Evolutionary conservation across 2,329 filamentous ascomycete genomes (phyloP), one percentile per base, ranked within the genome.

Genomic region (Botrytis medusae): DNA sequence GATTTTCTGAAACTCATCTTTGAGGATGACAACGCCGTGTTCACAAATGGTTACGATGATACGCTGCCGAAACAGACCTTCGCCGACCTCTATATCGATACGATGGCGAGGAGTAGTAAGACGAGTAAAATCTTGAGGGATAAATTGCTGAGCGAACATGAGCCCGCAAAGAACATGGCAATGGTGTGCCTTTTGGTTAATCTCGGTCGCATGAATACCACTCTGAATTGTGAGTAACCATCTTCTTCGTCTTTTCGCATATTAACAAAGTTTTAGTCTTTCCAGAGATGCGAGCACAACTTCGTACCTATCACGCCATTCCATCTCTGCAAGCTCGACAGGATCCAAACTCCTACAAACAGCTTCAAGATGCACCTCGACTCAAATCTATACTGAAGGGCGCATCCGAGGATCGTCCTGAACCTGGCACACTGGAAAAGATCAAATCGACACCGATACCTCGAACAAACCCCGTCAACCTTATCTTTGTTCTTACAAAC

Each of bases 121-220:
- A 98, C 95, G 42, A 98, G 96, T 87, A 98, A 98, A 84, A 96
- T 99, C 68, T 87, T 99, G 76, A 94, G 97, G 82, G 96, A 99
- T 83, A 98, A 99, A 85, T 87, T 99, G 76, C 87, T 97, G 79
- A 96, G 92, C 77, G 96, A 99, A 82, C 91, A 93, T 79, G 91
- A 94, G 76, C 95, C 95, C 34, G 96, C 95, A 51, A 94, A 97
- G 82, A 95, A 94, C 80, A 99, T 99, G 96, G 96, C 96, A 71
- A 99, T 99, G 96, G 95, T 99, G 74, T 99, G 96, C 83, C 85
- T 99, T 77, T 85, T 99, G 79, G 96, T 99, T 82, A 99, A 99
- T 80, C 93, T 99, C 76, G 96, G 96, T 74, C 89, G 96, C 76
- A 99, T 99, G 96, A 99, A 99, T 83, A 99, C 96, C 2, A 99